Evolutionary conservation across 2,329 filamentous ascomycete genomes (phyloP).

Genomic region (Thielaviopsis ethacetica): DNA sequence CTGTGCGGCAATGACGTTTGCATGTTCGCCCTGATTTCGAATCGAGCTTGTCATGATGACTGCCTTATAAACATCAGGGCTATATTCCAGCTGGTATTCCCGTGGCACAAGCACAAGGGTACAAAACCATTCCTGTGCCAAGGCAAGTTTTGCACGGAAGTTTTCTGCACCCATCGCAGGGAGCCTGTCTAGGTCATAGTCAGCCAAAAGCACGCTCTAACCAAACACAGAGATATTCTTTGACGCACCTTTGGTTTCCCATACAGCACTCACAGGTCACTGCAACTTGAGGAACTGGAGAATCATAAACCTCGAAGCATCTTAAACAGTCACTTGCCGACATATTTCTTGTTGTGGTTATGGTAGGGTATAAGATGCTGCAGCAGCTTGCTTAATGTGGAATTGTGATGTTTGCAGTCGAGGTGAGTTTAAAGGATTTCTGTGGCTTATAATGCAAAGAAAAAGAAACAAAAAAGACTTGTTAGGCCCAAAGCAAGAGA

Average conservation of each 20-base stretch:
- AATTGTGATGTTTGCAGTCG: too few species aligned
- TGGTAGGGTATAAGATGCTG: too few species aligned
- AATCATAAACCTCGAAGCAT: slow-evolving; percentile 1
- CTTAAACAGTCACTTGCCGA: neutral
- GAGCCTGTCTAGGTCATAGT: neutral
- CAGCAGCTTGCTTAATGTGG: too few species aligned
- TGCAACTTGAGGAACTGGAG: neutral
- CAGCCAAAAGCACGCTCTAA: neutral
- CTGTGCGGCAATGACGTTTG: too few species aligned
- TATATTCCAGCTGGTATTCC: neutral
- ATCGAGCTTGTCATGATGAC: too few species aligned
- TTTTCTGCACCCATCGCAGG: neutral
- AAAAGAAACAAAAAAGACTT: neutral
- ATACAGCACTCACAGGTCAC: slow-evolving; percentile 5
- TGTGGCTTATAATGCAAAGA: neutral
- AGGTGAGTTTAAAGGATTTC: neutral
- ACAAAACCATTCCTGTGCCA: slow-evolving; percentile 1
- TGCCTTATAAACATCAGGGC: too few species aligned
- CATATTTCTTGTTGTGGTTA: too few species aligned
- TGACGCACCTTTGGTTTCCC: slow-evolving; percentile 2
- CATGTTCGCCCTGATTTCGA: neutral
- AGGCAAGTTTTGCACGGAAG: neutral
- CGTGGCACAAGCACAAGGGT: neutral
- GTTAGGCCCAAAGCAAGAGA: neutral
- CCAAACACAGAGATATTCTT: neutral